Percentiles rank a stretch among this genome's conserved stretches.
These are phyloP conservation scores for Cryptococcus sp. DNA, from an alignment of 1,284 basidiomycete species.

Conservation along the genomic window DNA sequence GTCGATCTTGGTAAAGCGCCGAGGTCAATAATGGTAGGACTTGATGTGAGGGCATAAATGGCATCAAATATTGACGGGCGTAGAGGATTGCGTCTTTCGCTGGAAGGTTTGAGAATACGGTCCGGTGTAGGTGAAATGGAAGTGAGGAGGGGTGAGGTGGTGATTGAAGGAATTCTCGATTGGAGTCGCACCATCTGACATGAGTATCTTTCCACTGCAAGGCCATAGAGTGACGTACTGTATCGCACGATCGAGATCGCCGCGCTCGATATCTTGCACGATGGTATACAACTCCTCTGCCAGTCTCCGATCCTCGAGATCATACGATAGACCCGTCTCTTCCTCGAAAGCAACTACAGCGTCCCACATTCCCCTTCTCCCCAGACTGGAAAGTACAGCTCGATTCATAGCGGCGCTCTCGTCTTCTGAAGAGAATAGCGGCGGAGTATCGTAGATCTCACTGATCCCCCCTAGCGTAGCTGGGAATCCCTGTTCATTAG, in stretches of 20 bases:
- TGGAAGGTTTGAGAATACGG: constrained; percentile 68
- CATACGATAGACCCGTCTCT: constrained; percentile 67
- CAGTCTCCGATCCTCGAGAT: constrained; percentile 56
- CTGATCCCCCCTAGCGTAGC: constrained; percentile 39
- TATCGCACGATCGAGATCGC: constrained; percentile 69
- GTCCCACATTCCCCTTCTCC: constrained; percentile 37
- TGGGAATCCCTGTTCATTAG: constrained; percentile 32
- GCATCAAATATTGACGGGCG: constrained; percentile 62
- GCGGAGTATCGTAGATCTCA: constrained; percentile 41
- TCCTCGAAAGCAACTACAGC: constrained; percentile 36
- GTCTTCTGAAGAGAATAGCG: constrained; percentile 35
- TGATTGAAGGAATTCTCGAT: constrained; percentile 61
- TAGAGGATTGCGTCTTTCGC: constrained; percentile 62
- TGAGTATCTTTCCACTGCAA: background rate
- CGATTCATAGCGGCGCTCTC: constrained; percentile 31
- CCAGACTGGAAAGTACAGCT: constrained; percentile 41
- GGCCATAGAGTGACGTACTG: constrained; percentile 61
- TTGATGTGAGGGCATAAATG: constrained; percentile 62
- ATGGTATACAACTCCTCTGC: constrained; percentile 72
- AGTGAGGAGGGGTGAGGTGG: constrained; percentile 64
- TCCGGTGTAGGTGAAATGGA: constrained; percentile 81
- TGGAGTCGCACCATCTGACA: constrained; percentile 67
- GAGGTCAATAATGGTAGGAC: constrained; percentile 74
- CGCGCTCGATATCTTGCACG: constrained; percentile 60
- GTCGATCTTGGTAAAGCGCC: constrained; percentile 54